A percentile compares a stretch with the other conserved stretches of the same genome.
Evolutionary conservation across 495 filamentous ascomycete species (phyloP).

Genomic region (Penicillium argentinense): DNA sequence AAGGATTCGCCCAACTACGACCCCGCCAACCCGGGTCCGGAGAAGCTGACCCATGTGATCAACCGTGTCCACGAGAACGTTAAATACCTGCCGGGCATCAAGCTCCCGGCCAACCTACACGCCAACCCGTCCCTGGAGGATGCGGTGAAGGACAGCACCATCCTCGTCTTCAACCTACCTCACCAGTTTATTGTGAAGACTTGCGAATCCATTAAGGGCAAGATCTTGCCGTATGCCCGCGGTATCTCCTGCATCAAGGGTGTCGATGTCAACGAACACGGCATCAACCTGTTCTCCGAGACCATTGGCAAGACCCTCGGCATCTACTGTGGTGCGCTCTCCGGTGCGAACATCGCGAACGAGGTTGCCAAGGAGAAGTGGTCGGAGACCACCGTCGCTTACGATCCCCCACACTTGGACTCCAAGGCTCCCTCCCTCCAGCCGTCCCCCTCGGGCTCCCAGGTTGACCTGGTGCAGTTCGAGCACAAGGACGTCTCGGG

Average conservation of each 20-base stretch:
- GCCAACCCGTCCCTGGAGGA: slow-evolving; percentile 86
- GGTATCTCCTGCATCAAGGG: slow-evolving; percentile 99
- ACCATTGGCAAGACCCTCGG: slow-evolving; percentile 83
- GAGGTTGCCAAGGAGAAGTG: slow-evolving; percentile 95
- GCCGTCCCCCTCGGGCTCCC: slow-evolving; percentile 53
- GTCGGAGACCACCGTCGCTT: slow-evolving; percentile 95
- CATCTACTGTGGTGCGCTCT: slow-evolving; percentile 96
- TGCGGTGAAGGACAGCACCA: slow-evolving; percentile 75
- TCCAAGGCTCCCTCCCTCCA: slow-evolving; percentile 68
- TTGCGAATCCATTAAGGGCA: slow-evolving; percentile 80
- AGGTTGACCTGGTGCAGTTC: slow-evolving; percentile 58
- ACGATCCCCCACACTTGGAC: slow-evolving; percentile 86
- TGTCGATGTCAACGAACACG: slow-evolving; percentile 80
- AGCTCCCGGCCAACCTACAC: slow-evolving; percentile 80
- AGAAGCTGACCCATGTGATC: slow-evolving; percentile 88
- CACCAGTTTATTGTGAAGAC: slow-evolving; percentile 95
- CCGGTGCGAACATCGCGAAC: slow-evolving; percentile 93
- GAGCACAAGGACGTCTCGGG: slow-evolving; percentile 66
- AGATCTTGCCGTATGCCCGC: slow-evolving; percentile 87
- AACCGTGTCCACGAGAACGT: slow-evolving; percentile 93
- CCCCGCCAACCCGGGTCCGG: slow-evolving; percentile 56
- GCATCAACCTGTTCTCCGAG: slow-evolving; percentile 88
- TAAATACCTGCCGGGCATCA: slow-evolving; percentile 89
- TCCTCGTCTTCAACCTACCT: slow-evolving; percentile 95
- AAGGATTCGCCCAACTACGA: slow-evolving; percentile 62